Conservation (phyloP, 306 rosid genomes). For the Prunus salicina region DNA sequence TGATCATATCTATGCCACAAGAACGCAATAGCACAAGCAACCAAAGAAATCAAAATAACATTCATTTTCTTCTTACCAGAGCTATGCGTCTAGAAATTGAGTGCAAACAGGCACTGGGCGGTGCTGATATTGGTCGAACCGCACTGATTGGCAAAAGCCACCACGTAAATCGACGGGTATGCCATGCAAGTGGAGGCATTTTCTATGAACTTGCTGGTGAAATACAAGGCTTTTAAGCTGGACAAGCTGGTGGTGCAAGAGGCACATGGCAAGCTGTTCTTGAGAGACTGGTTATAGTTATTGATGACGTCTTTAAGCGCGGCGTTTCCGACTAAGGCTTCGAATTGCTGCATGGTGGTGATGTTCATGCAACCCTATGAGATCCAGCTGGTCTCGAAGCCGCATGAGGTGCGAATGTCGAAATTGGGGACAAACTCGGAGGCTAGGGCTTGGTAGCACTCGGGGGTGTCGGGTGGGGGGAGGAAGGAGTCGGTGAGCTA, state of each 20-base stretch:
- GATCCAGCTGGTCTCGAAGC: conserved; percentile 49
- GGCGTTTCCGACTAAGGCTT: neutral
- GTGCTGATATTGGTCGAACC: conserved; percentile 49
- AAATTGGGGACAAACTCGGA: conserved; percentile 12
- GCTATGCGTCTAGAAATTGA: conserved; percentile 15
- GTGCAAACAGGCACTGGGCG: conserved; percentile 50
- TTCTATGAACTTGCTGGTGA: conserved; percentile 35
- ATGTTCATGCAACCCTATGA: conserved; percentile 58
- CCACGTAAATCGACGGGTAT: conserved; percentile 58
- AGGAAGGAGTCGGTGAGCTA: conserved; percentile 42
- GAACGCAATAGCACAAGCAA: conserved; percentile 31
- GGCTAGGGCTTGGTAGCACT: conserved; percentile 31
- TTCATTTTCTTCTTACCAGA: conserved; percentile 26
- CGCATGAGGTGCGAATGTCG: conserved; percentile 40
- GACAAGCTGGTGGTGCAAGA: conserved; percentile 47
- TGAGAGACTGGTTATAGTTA: conserved; percentile 48
- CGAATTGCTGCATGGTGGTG: conserved; percentile 46
- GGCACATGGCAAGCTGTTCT: conserved; percentile 60
- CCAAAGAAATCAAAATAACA: conserved; percentile 34
- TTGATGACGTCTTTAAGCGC: conserved; percentile 1
- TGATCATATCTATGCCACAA: conserved; percentile 29
- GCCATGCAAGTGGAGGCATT: conserved; percentile 59
- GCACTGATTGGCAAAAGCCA: conserved; percentile 42
- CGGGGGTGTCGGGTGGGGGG: conserved; percentile 37
- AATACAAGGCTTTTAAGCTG: conserved; percentile 13